These are phyloP conservation scores for Pleurotus ostreatus DNA, from an alignment of 768 basidiomycete species.

Conservation along the genomic window DNA sequence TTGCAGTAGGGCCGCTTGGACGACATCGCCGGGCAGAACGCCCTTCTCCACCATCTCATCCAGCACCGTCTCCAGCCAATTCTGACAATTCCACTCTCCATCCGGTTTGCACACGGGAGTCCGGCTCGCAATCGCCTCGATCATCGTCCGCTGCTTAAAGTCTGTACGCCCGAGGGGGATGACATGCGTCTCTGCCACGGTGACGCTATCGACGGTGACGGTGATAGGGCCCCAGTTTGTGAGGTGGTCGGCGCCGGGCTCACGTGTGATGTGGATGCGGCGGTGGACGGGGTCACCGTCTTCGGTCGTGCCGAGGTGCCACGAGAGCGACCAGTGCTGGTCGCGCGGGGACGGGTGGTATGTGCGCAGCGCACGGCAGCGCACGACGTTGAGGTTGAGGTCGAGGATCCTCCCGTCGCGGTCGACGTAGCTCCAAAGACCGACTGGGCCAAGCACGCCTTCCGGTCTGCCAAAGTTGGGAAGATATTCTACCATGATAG, in stretches of 20 bases:
- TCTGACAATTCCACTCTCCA: constrained; percentile 27
- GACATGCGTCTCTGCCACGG: constrained; percentile 1
- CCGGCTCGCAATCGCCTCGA: constrained; percentile 18
- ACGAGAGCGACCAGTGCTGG: constrained; percentile 18
- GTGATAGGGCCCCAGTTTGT: constrained; percentile 26
- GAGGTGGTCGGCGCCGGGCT: constrained; percentile 15
- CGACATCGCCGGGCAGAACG: not conserved
- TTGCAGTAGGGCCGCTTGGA: not conserved
- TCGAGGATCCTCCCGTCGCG: not conserved
- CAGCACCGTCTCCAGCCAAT: constrained; percentile 18
- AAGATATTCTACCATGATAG: constrained; percentile 5
- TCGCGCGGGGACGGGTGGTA: not conserved
- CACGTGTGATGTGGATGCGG: constrained; percentile 16
- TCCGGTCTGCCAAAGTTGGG: constrained; percentile 2
- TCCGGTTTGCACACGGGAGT: constrained; percentile 19
- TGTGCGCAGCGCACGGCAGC: constrained; percentile 3
- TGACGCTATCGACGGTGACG: constrained; percentile 10
- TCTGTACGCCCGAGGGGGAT: constrained; percentile 13
- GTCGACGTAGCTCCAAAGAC: constrained; percentile 6
- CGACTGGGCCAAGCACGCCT: not conserved
- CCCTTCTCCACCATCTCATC: constrained; percentile 4
- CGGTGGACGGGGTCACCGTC: constrained; percentile 15
- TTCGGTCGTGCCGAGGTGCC: constrained; percentile 15
- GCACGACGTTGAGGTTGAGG: constrained; percentile 5
- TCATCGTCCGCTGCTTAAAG: constrained; percentile 11